Base-by-base conservation (phyloP, 345 rosid species). In the Noccaea bulbosa region DNA sequence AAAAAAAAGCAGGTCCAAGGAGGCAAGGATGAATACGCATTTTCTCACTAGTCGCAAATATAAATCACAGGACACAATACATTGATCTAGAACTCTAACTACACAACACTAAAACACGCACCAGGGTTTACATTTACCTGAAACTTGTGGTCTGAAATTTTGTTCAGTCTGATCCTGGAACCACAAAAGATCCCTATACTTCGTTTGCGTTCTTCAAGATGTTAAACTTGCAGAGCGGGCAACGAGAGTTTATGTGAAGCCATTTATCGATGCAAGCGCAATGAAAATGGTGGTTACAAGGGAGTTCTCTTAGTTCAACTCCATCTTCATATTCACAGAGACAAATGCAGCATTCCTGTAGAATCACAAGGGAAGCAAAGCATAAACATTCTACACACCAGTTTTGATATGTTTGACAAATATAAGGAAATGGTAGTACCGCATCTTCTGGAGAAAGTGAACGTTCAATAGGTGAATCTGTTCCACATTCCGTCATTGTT, bases 301-400 rank as follows among this genome's bases (percentile, higher is more conserved):
- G 96, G 55, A 94, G 96, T 68, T 91, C 95, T 80, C 96, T 70
- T 71, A 94, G 85, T 79, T 94, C 99, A 15, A 82, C 88, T 65
- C 97, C 99, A 4, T 91, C 96, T 43, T 91, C 97, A 11, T 91
- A 94, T 11, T 90, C 77, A 55, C 88, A 87, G 8, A 94, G 95
- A 79, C 97, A 94, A 65, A 94, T 89, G 92, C 99, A 94, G 37
- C 99, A 94, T 70, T 94, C 99, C 99, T 94, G 59, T 77, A 79
- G 45, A 69, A 3, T 27, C 16, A 33, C 6, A 38, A 15, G 30
- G 30, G 50, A 30, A 16, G 27, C 58, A 30, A 54, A 0, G 11
- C 1, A 4, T 46, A 27, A 4, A 65, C 11, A 38, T 7, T 57
- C 44, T 32, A 48, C 30, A 27, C 30, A 24, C 40, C 52, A 46